Percentiles rank a stretch among this genome's conserved stretches.
phyloP scores from a whole-genome alignment of 345 rosid genomes.

The Kernera saxatilis region DNA sequence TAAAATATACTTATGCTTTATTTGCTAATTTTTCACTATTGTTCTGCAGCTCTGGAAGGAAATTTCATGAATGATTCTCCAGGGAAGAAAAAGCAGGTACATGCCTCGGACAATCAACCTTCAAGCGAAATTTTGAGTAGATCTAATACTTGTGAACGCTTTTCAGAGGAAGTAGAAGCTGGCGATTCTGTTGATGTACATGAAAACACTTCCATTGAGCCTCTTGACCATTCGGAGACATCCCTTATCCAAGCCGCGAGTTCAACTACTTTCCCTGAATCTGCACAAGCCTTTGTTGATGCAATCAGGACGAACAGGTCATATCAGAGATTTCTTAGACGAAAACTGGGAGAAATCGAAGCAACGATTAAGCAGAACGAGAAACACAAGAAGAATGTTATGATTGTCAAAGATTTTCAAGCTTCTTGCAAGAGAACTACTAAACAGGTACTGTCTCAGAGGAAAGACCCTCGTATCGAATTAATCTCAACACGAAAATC shows the following conservation, averaged over 20 bases:
- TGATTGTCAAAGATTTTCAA: constrained; percentile 56
- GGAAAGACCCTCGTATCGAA: constrained; percentile 63
- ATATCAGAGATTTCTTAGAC: constrained; percentile 53
- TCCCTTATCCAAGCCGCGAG: constrained; percentile 11
- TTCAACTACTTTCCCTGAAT: constrained; percentile 49
- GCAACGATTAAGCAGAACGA: constrained; percentile 72
- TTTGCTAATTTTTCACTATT: not conserved
- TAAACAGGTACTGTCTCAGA: constrained; percentile 49
- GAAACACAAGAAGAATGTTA: constrained; percentile 59
- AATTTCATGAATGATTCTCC: constrained; percentile 18
- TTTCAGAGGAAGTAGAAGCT: constrained; percentile 21
- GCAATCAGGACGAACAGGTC: constrained; percentile 75
- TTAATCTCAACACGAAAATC: constrained; percentile 44
- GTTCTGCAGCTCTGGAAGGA: constrained; percentile 21
- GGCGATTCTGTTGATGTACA: not conserved
- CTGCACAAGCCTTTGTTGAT: constrained; percentile 52
- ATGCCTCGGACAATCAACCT: constrained; percentile 17
- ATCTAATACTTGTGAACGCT: constrained; percentile 31
- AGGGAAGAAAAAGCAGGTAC: constrained; percentile 20
- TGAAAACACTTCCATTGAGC: constrained; percentile 23
- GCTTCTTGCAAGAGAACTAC: constrained; percentile 53
- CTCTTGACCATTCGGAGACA: constrained; percentile 28
- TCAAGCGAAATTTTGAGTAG: constrained; percentile 25
- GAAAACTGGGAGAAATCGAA: constrained; percentile 57
- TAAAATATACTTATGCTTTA: not conserved